Evolutionary conservation across 257 asterid genomes (phyloP).

Genomic region (Euphrasia confusa): DNA sequence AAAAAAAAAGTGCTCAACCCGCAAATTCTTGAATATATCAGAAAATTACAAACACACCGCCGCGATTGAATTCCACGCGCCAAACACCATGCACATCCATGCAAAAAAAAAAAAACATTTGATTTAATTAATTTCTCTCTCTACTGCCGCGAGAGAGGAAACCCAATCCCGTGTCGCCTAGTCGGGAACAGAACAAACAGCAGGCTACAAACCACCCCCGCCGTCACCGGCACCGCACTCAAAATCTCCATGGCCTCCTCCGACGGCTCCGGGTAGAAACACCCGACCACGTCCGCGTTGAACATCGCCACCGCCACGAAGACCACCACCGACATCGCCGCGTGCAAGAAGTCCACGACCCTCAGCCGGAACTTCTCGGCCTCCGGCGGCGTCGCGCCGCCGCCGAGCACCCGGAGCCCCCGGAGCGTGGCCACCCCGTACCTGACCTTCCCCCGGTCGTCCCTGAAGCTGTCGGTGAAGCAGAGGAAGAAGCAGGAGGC

Average conservation of each 20-base stretch:
- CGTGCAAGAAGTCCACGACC: conserved; percentile 63
- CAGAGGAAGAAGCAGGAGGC: conserved; percentile 48
- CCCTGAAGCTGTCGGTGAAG: conserved; percentile 81
- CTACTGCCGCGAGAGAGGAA: conserved; percentile 64
- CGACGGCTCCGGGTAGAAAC: conserved; percentile 69
- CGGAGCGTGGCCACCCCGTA: conserved; percentile 71
- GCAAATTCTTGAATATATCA: too few species aligned
- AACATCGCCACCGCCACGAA: conserved; percentile 69
- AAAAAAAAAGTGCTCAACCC: too few species aligned
- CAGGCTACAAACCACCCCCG: conserved; percentile 58
- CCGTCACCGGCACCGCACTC: conserved; percentile 48
- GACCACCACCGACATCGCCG: conserved; percentile 48
- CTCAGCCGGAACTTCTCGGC: conserved; percentile 37
- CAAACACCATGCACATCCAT: too few species aligned
- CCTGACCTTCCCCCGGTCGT: conserved; percentile 67
- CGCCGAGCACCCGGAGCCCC: conserved; percentile 65
- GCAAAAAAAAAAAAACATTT: too few species aligned
- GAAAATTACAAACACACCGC: too few species aligned
- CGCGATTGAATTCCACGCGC: too few species aligned
- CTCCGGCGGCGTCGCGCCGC: conserved; percentile 29
- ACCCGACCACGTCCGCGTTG: conserved; percentile 57
- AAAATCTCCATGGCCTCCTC: conserved; percentile 48
- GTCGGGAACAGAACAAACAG: conserved; percentile 60
- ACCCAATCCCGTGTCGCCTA: conserved; percentile 77
- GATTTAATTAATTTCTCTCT: too few species aligned